These are phyloP conservation scores for Fusarium armeniacum DNA, from an alignment of 2,329 filamentous ascomycete genomes.

Conservation along the genomic window DNA sequence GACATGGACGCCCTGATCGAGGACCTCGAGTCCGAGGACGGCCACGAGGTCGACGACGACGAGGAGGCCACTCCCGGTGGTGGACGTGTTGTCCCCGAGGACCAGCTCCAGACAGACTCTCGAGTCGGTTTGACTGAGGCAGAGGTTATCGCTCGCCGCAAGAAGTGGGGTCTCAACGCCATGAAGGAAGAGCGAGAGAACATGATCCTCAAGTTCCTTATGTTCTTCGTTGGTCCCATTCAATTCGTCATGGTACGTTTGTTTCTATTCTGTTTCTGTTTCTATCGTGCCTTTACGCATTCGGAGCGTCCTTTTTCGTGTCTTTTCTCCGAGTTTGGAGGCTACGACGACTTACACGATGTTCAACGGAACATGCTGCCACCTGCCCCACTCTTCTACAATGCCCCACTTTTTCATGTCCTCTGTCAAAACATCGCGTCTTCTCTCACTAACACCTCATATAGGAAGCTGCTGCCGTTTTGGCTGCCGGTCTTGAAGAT, in stretches of 20 bases:
- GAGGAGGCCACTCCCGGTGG: conserved; percentile 63
- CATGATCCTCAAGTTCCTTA: conserved; percentile 82
- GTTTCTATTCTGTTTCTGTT: no score
- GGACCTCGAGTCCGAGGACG: conserved; percentile 87
- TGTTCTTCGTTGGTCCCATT: conserved; percentile 89
- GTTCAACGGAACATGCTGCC: no score
- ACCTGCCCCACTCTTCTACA: no score
- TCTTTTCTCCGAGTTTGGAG: background rate
- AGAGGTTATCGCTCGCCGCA: conserved; percentile 74
- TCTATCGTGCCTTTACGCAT: no score
- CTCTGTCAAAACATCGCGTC: background rate
- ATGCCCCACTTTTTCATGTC: background rate
- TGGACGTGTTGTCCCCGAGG: conserved; percentile 76
- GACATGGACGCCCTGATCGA: conserved; percentile 90
- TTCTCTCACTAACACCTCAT: background rate
- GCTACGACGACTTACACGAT: no score
- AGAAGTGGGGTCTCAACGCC: conserved; percentile 86
- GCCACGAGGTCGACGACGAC: conserved; percentile 74
- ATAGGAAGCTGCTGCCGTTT: conserved; percentile 76
- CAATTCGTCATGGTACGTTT: conserved; percentile 84
- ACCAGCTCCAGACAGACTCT: conserved; percentile 82
- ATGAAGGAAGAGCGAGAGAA: conserved; percentile 95
- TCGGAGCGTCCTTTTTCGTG: no score
- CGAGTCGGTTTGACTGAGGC: conserved; percentile 77
- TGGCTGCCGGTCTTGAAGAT: conserved; percentile 86